Percentiles rank a stretch among this genome's conserved stretches.
Conservation (phyloP, 305 asterid genomes). For the Solanum aculeatissimum region DNA sequence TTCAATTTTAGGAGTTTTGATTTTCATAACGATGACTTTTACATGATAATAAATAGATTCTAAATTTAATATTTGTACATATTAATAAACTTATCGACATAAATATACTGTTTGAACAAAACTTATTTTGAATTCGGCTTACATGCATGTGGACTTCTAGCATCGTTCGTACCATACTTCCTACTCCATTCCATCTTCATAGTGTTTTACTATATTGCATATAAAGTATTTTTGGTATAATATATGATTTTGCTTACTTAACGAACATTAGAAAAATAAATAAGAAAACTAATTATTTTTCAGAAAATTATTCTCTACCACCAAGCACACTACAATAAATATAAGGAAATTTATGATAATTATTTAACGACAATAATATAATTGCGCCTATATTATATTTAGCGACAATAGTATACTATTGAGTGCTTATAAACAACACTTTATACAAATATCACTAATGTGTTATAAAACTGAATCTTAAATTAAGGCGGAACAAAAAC, state of each 20-base stretch:
- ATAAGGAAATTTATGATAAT: neutral
- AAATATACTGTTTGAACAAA: too few species aligned
- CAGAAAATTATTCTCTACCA: neutral
- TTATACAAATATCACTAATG: fast-evolving
- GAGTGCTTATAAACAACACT: neutral
- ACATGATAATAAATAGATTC: too few species aligned
- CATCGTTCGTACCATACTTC: neutral
- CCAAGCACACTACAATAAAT: neutral
- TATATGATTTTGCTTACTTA: neutral
- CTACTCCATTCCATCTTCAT: neutral
- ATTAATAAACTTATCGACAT: too few species aligned
- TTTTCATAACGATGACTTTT: too few species aligned
- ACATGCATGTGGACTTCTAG: too few species aligned
- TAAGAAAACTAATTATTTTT: neutral
- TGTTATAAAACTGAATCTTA: too few species aligned
- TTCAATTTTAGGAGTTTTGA: too few species aligned
- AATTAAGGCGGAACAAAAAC: too few species aligned
- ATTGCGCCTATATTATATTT: neutral
- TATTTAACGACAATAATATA: neutral
- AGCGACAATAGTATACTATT: neutral
- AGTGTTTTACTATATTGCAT: too few species aligned
- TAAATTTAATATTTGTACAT: too few species aligned
- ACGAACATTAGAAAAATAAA: neutral
- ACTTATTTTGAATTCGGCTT: too few species aligned
- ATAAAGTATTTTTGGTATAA: neutral